Base-by-base conservation (phyloP, 805 yeast species). In the Metschnikowia kunwiensis region DNA sequence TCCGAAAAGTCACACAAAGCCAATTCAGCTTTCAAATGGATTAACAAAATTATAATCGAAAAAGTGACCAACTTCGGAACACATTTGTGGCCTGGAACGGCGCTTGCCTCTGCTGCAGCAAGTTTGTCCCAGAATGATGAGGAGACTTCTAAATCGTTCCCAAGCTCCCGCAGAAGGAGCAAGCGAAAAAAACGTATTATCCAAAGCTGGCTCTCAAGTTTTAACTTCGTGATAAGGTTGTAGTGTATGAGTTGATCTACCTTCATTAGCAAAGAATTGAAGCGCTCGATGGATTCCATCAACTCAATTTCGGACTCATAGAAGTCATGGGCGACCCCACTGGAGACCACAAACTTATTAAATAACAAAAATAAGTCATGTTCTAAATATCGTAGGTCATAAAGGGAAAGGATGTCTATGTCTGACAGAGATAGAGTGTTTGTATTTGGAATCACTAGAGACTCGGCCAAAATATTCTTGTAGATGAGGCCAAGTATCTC, bases 201-300 rank as follows among this genome's bases (percentile, higher is more conserved):
- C 80, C 80, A 76, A 27, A 76, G 60, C 34, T 74, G 74, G 2
- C 76, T 64, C 40, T 74, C 80, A 5, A 74, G 53, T 39, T 63
- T 61, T 24, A 73, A 57, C 43, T 66, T 69, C 32, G 64, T 67
- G 11, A 65, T 53, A 25, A 74, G 50, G 39, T 62, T 62, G 44
- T 72, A 70, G 43, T 72, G 74, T 12, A 74, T 58, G 12, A 68
- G 56, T 32, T 66, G 72, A 49, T 76, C 81, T 4, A 71, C 64
- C 41, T 73, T 67, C 63, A 75, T 74, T 26, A 76, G 52, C 37
- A 64, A 60, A 16, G 63, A 52, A 41, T 75, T 74, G 52, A 76
- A 74, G 16, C 57, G 53, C 34, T 74, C 72, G n/a, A 75, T 70
- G 19, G 75, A 70, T 33, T 57, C 57, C 49, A 72, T 58, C 22